Evolutionary conservation across 768 basidiomycete genomes (phyloP), one percentile per base, ranked within the genome.

Genomic region (Lanmaoa pseudosensibilis): DNA sequence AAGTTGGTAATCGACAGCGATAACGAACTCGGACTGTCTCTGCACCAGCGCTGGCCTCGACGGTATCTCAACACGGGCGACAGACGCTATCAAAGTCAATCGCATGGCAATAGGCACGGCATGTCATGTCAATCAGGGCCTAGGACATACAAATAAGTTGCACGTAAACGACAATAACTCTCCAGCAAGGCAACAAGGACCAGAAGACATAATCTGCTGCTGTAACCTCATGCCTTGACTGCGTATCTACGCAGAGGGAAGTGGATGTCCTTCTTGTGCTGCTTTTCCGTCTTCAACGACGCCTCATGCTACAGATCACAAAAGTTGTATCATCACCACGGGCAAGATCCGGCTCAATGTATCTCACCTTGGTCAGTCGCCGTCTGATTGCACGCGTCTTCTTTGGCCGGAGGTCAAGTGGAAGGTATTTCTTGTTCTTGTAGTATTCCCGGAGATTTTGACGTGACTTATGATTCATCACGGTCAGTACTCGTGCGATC

Each of bases 381-480:
- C 95, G 84, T 73, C 97, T 86, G 82, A 99, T 98, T 40, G 97
- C 97, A 66, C 97, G 90, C 60, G 97, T 99, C 87, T 89, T 95
- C 89, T 98, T 99, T 63, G 86, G 75, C 64, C 97, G 92, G 72
- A 99, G 89, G 82, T 99, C 97, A 64, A 98, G 93, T 61, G 97
- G 97, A 63, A 92, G 80, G 79, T 91, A 92, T 73, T 92, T 95
- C 86, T 96, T 96, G 75, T 81, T 78, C 84, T 96, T 96, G 91
- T 98, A 98, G 82, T 87, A 94, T 75, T 98, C 95, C 54, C 93
- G 92, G 64, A 97, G 86, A 78, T 94, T 94, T 80, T 94, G 90
- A 65, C 96, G 92, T 65, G 88, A 87, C 79, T 99, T 99, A 75
- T 93, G 90, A 88, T 97, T 98, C 83, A 90, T 96, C 68, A 98